Percentiles rank a stretch among this genome's conserved stretches.
Evolutionary conservation across 179 eudicot genomes (phyloP).

Genomic region (Spinacia oleracea): DNA sequence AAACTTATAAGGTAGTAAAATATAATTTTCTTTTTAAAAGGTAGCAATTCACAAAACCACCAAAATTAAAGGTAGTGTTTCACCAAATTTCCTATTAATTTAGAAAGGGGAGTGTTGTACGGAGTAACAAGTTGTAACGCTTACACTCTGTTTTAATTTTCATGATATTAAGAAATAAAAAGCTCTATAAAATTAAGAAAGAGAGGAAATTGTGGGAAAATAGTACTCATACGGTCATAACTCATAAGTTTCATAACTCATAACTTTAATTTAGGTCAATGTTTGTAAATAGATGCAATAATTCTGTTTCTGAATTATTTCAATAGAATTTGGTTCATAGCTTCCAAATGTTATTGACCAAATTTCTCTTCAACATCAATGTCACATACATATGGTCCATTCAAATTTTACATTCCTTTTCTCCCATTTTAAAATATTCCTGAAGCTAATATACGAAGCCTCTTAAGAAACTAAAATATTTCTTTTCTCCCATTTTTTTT

Average conservation of each 20-base stretch:
- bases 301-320: background rate
- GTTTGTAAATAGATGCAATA: slow-evolving; percentile 6
- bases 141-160: background rate
- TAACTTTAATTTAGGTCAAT: background rate
- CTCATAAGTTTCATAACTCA: too few species aligned
- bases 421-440: too few species aligned
- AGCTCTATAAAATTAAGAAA: background rate
- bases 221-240: too few species aligned
- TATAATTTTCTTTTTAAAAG: too few species aligned
- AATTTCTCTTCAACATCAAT: background rate
- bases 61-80: too few species aligned
- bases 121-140: background rate
- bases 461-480: too few species aligned
- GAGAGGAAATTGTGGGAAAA: background rate
- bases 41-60: too few species aligned
- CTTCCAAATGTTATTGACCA: background rate
- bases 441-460: too few species aligned
- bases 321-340: background rate
- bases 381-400: background rate
- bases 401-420: background rate
- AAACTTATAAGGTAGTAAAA: too few species aligned
- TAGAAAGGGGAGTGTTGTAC: background rate
- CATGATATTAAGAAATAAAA: slow-evolving; percentile 7
- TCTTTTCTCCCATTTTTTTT: too few species aligned
- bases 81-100: too few species aligned